Evolutionary conservation across 2,329 filamentous ascomycete species (phyloP).

Genomic region (Diaporthe ilicicola): DNA sequence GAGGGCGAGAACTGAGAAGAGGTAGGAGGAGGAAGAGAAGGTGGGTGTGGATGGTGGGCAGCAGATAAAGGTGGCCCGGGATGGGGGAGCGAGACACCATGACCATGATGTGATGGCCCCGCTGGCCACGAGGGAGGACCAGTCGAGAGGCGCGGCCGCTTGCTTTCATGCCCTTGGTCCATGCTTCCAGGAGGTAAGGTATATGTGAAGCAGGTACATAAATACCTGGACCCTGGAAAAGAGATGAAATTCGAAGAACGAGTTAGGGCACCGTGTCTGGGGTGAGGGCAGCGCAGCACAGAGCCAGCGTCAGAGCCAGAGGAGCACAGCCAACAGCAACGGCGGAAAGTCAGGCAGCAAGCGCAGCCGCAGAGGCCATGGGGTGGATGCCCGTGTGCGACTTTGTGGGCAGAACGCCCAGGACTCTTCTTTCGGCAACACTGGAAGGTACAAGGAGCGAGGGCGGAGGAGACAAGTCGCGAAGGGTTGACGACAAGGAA

Average conservation of each 20-base stretch:
- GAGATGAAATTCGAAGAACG: slow-evolving; percentile 35
- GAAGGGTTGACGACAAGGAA: slow-evolving; percentile 31
- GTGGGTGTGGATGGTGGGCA: slow-evolving; percentile 43
- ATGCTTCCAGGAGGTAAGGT: slow-evolving; percentile 57
- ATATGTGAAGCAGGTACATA: slow-evolving; percentile 47
- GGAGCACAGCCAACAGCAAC: slow-evolving; percentile 23
- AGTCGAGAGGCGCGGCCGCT: slow-evolving; percentile 65
- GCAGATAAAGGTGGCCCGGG: slow-evolving; percentile 48
- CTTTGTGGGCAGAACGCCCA: slow-evolving; percentile 22
- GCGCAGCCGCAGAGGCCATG: slow-evolving; percentile 42
- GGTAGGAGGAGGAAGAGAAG: slow-evolving; percentile 46
- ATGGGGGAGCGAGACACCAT: slow-evolving; percentile 57
- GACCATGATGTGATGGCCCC: slow-evolving; percentile 55
- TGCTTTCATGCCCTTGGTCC: slow-evolving; percentile 67
- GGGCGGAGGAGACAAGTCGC: slow-evolving; percentile 18
- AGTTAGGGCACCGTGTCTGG: slow-evolving; percentile 31
- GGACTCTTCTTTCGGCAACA: slow-evolving; percentile 28
- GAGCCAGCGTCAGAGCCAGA: slow-evolving; percentile 35
- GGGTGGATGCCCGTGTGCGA: slow-evolving; percentile 20
- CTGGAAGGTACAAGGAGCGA: slow-evolving; percentile 20
- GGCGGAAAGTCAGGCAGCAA: slow-evolving; percentile 46
- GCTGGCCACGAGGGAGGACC: slow-evolving; percentile 55
- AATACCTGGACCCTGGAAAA: slow-evolving; percentile 38
- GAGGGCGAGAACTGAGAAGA: slow-evolving; percentile 45
- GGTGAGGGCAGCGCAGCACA: slow-evolving; percentile 21